Evolutionary conservation across 192 early-diverging fungal species (phyloP).

Genomic region (Entophlyctis luteolus): DNA sequence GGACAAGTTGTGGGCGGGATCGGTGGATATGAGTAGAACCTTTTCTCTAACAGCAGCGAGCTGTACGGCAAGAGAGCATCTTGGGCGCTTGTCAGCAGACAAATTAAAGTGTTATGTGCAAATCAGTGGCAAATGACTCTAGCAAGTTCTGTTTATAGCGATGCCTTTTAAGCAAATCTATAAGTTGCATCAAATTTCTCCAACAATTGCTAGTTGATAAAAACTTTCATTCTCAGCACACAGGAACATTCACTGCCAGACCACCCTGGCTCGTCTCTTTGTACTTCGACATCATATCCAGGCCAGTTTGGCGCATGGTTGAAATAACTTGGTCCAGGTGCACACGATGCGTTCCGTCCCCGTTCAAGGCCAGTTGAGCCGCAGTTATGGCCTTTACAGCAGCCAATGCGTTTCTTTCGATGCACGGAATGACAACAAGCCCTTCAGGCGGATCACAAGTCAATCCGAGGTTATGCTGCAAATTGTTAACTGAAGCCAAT

Average conservation of each 20-base stretch:
- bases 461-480: slow-evolving; percentile 42
- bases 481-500: slow-evolving; percentile 12
- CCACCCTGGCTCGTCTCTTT: slow-evolving; percentile 95
- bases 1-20: slow-evolving; percentile 98
- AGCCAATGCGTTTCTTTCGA: slow-evolving; percentile 90
- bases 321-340: slow-evolving; percentile 93
- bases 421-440: slow-evolving; percentile 93
- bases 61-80: slow-evolving; percentile 90
- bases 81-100: too few species aligned
- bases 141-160: too few species aligned
- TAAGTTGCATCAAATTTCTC: too few species aligned
- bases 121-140: too few species aligned
- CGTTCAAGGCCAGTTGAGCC: slow-evolving; percentile 89
- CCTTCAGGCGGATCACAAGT: slow-evolving; percentile 81
- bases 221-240: slow-evolving; percentile 50
- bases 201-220: too few species aligned
- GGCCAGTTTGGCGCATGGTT: slow-evolving; percentile 84
- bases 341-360: slow-evolving; percentile 85
- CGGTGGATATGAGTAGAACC: slow-evolving; percentile 96
- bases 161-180: too few species aligned
- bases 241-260: slow-evolving; percentile 83
- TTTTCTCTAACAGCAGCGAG: slow-evolving; percentile 84
- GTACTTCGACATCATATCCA: slow-evolving; percentile 70
- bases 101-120: too few species aligned
- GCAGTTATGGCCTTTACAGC: slow-evolving; percentile 96